phyloP scores from a whole-genome alignment of 805 yeast species.

The Wickerhamomyces xylosicus region DNA sequence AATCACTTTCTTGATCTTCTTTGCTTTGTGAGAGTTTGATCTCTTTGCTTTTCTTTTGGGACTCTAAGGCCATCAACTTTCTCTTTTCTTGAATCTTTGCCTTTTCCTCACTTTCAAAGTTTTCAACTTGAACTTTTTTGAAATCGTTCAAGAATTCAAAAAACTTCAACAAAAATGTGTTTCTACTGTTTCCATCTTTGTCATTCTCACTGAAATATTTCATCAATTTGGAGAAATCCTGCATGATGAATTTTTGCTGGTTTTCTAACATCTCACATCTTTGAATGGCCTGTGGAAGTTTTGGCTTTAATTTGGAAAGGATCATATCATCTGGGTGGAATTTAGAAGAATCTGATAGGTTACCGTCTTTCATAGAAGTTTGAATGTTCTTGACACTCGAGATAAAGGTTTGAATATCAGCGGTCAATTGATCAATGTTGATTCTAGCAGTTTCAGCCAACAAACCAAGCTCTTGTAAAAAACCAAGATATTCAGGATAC shows the following conservation, averaged over 20 bases:
- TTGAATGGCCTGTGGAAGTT: conserved; percentile 64
- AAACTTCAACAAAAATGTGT: conserved; percentile 68
- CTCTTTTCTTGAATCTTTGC: conserved; percentile 67
- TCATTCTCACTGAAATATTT: conserved; percentile 86
- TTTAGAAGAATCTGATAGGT: conserved; percentile 63
- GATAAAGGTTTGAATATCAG: conserved; percentile 59
- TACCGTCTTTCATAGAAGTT: conserved; percentile 70
- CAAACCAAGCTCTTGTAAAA: conserved; percentile 57
- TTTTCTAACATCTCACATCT: conserved; percentile 57
- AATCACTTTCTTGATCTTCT: conserved; percentile 13
- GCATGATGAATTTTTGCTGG: conserved; percentile 50
- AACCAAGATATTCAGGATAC: conserved; percentile 68
- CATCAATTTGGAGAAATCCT: conserved; percentile 66
- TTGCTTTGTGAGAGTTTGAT: conserved; percentile 3
- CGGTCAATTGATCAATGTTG: conserved; percentile 70
- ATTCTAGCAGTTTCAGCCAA: conserved; percentile 51
- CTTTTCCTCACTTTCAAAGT: conserved; percentile 74
- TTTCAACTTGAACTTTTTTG: conserved; percentile 71
- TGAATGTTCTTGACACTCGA: conserved; percentile 58
- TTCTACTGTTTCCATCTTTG: conserved; percentile 52
- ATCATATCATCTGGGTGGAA: conserved; percentile 83
- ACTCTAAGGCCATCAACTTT: conserved; percentile 38
- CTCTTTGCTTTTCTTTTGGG: conserved; percentile 13
- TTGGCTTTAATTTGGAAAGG: conserved; percentile 47
- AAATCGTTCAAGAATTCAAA: conserved; percentile 72